Evolutionary conservation across 192 early-diverging fungal genomes (phyloP).

Genomic region (Mortierella hygrophila): DNA sequence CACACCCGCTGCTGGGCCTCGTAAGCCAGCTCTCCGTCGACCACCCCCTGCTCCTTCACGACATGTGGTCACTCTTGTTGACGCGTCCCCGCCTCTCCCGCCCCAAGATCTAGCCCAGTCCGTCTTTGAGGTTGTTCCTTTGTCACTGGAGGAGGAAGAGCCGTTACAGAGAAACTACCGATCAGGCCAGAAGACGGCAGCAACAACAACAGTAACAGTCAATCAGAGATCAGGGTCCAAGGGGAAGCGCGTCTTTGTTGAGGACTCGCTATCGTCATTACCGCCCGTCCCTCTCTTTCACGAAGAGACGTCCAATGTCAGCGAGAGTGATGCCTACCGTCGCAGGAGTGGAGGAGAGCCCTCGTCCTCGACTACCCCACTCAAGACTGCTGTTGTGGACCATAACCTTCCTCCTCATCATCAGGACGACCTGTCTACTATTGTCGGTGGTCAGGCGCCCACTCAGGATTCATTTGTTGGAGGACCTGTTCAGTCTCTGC

Average conservation of each 20-base stretch:
- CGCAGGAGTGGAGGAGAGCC: background rate
- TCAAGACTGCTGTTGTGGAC: background rate
- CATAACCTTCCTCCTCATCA: background rate
- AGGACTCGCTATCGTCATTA: conserved; percentile 11
- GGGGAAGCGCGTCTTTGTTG: conserved; percentile 3
- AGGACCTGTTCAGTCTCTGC: background rate
- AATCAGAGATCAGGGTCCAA: background rate
- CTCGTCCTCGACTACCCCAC: background rate
- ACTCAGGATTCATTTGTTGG: conserved; percentile 9
- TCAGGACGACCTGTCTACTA: conserved; percentile 14
- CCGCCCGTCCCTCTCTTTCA: background rate
- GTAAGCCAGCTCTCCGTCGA: conserved; percentile 14
- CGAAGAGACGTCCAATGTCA: conserved; percentile 1
- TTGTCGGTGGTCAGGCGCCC: conserved; percentile 4
- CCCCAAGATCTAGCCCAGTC: background rate
- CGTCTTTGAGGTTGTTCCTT: background rate
- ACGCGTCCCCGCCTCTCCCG: background rate
- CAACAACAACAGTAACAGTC: background rate
- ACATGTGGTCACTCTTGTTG: background rate
- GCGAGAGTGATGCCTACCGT: background rate
- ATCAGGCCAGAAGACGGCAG: background rate
- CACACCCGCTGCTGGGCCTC: background rate
- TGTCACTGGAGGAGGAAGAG: background rate
- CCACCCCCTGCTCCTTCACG: background rate
- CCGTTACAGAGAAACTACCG: background rate